Percentiles rank a stretch among this genome's conserved stretches.
Conservation (phyloP, 441 rosid species). For the Euphorbia schlechtendalii region DNA sequence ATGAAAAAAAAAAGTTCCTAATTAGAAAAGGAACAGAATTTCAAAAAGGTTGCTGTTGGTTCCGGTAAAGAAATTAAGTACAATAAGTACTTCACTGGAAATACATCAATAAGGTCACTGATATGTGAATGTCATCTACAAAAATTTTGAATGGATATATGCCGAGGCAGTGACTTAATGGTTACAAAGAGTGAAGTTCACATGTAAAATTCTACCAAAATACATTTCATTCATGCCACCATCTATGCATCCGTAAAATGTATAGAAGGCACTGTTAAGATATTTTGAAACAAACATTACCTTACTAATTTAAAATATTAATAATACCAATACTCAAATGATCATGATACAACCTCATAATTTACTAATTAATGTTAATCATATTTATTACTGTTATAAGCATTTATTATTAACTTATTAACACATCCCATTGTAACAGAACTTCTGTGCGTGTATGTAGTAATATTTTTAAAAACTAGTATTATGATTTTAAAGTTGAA, state of each 20-base stretch:
- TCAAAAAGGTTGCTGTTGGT: not conserved
- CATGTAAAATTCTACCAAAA: too few species aligned
- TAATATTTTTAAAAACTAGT: not conserved
- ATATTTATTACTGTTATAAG: not conserved
- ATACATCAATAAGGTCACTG: too few species aligned
- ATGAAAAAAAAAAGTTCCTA: not conserved
- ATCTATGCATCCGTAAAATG: too few species aligned
- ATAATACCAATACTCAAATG: not conserved
- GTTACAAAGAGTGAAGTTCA: too few species aligned
- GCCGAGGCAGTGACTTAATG: too few species aligned
- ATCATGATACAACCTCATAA: not conserved
- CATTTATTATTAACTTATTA: not conserved
- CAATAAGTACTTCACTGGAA: too few species aligned
- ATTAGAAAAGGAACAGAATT: not conserved
- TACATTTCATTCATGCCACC: not conserved
- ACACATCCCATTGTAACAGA: not conserved
- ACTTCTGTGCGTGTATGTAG: not conserved
- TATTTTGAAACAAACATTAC: not conserved
- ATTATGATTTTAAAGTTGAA: not conserved
- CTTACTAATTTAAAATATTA: not conserved
- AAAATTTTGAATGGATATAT: too few species aligned
- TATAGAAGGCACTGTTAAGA: not conserved
- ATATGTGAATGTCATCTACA: too few species aligned
- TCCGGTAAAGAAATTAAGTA: not conserved
- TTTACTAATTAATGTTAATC: not conserved